A percentile compares a stretch with the other conserved stretches of the same genome.
These are phyloP conservation scores for Russula earlei DNA, from an alignment of 768 basidiomycete genomes.

Conservation along the genomic window DNA sequence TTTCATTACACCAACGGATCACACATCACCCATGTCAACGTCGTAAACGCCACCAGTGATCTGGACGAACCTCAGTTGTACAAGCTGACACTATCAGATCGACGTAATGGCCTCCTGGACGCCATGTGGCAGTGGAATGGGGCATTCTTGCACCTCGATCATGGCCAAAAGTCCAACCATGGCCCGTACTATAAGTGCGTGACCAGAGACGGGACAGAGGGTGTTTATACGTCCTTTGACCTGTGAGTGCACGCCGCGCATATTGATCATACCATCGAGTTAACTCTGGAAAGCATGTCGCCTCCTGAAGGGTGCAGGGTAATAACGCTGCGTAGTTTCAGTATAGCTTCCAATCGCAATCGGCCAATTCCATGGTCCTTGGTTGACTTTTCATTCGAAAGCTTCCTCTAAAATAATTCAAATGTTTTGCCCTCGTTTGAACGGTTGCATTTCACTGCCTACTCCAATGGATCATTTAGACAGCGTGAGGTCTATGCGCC, in stretches of 20 bases:
- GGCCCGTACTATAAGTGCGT: constrained; percentile 30
- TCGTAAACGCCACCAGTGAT: constrained; percentile 33
- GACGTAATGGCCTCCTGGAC: constrained; percentile 31
- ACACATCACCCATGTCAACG: constrained; percentile 44
- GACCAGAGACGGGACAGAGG: background rate
- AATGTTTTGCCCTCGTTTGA: constrained; percentile 15
- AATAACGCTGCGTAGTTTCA: constrained; percentile 38
- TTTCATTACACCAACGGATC: constrained; percentile 49
- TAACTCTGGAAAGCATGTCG: background rate
- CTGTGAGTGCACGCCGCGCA: background rate
- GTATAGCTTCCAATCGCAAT: constrained; percentile 13
- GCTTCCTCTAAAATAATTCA: background rate
- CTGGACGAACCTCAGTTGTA: background rate
- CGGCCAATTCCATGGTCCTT: constrained; percentile 18
- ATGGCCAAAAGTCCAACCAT: constrained; percentile 33
- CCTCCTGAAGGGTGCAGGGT: constrained; percentile 36
- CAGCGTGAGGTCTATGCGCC: constrained; percentile 46
- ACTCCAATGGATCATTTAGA: constrained; percentile 2
- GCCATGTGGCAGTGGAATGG: constrained; percentile 49
- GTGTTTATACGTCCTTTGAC: background rate
- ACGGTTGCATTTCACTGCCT: constrained; percentile 27
- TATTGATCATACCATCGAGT: background rate
- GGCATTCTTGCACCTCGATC: constrained; percentile 39
- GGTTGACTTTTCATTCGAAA: background rate
- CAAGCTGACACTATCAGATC: constrained; percentile 32